phyloP scores from a whole-genome alignment of 176 grass and related monocot species.

The Oryza glumipatula region DNA sequence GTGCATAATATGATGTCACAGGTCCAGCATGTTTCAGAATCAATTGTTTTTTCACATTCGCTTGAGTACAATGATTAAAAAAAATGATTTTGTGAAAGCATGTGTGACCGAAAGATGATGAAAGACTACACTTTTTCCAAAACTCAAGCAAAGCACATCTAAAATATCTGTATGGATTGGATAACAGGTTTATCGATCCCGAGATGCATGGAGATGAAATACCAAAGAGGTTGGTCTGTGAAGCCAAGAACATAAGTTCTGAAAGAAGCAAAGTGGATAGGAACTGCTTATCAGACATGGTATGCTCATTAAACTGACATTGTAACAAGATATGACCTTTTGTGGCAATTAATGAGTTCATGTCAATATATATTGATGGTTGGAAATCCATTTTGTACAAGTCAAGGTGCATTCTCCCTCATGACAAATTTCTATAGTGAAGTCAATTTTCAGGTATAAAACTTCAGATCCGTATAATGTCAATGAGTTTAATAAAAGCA shows the following conservation, averaged over 20 bases:
- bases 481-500: background rate
- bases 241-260: background rate
- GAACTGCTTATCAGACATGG: background rate
- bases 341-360: background rate
- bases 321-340: background rate
- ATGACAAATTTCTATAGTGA: background rate
- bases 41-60: background rate
- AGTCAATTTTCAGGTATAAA: background rate
- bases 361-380: background rate
- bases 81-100: background rate
- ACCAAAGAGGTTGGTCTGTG: background rate
- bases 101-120: background rate
- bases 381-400: slow-evolving; percentile 10
- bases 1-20: background rate
- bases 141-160: background rate
- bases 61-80: background rate
- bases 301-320: background rate
- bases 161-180: background rate
- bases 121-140: background rate
- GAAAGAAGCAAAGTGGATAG: background rate
- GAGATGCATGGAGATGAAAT: background rate
- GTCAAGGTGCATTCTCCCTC: background rate
- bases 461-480: background rate
- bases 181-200: background rate
- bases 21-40: slow-evolving; percentile 13